Base-by-base conservation (phyloP, 495 filamentous ascomycete genomes). In the Podospora appendiculata region DNA sequence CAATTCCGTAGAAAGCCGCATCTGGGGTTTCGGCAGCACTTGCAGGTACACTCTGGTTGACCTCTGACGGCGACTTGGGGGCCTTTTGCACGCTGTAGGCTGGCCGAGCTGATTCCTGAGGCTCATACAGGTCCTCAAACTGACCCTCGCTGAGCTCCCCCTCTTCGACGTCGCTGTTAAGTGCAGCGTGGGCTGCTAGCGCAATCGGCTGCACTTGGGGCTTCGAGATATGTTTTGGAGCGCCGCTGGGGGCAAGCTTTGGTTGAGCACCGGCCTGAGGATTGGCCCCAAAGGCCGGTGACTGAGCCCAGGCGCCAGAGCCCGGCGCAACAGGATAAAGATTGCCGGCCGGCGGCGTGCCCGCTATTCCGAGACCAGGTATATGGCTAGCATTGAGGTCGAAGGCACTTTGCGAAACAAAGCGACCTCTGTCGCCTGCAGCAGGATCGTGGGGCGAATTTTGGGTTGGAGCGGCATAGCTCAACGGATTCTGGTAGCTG, bases 121-220 rank as follows among this genome's bases (percentile, higher is more conserved):
- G 65, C 38, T 72, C 73, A 47, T 78, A 78, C 8, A 75, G 34
- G 56, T 71, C 69, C 45, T 77, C 73, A 40, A 71, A 76, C 56
- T 83, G 83, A 0, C 73, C 76, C 53, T 90, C 87, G 56, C 83
- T 87, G 14, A 90, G 59, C 60, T 91, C 87, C 1, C 86, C 86
- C 59, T 91, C 87, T 54, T 93, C 87, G 34, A 78, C 73, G 19
- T 66, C 56, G 41, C 47, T 47, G n/a, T 58, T 45, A 32, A 55
- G 38, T 44, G 54, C 39, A 33, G 59, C 51, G 0, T 46, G 40
- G 16, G 59, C 50, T 35, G 43, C 44, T 19, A 17, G 33, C 16
- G 57, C 54, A 9, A 38, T 54, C 5, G 51, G 33, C 7, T 61
- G 38, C 36, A 16, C 8, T 33, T 6, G 32, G 3, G 45, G 10